These are phyloP conservation scores for Thermothelomyces thermophilus DNA, from an alignment of 2,329 filamentous ascomycete species.

Conservation along the genomic window DNA sequence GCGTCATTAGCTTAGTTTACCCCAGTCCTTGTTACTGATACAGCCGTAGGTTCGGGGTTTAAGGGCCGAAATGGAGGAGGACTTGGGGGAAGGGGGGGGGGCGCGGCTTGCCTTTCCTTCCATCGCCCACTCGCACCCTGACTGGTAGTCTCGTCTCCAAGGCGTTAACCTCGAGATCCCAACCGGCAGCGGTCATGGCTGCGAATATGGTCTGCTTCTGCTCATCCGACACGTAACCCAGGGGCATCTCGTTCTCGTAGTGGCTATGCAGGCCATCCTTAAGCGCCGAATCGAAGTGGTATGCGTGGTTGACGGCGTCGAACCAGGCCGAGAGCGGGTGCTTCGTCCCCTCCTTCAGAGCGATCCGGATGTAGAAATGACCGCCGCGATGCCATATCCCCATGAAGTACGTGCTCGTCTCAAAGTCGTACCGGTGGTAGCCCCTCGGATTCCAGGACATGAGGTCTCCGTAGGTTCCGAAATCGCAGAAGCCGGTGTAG, in stretches of 20 bases:
- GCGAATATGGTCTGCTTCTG: conserved; percentile 31
- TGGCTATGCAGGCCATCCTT: conserved; percentile 32
- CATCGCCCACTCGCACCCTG: conserved; percentile 33
- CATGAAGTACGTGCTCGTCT: conserved; percentile 53
- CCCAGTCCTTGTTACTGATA: background rate
- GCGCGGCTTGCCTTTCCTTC: conserved; percentile 24
- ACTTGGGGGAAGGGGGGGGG: too few species aligned
- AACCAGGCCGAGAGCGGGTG: conserved; percentile 34
- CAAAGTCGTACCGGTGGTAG: conserved; percentile 32
- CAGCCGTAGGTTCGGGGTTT: too few species aligned
- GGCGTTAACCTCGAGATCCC: conserved; percentile 58
- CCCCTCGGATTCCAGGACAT: conserved; percentile 28
- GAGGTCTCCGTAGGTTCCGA: conserved; percentile 37
- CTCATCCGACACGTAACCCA: conserved; percentile 39
- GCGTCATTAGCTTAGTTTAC: background rate
- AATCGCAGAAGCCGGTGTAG: conserved; percentile 30
- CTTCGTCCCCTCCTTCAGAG: conserved; percentile 53
- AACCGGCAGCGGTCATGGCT: conserved; percentile 45
- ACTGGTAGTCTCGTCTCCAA: conserved; percentile 58
- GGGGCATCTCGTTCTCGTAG: conserved; percentile 33
- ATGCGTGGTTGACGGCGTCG: conserved; percentile 37
- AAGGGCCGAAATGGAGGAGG: too few species aligned
- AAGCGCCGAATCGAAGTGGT: conserved; percentile 33
- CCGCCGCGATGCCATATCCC: conserved; percentile 43
- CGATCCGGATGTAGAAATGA: conserved; percentile 44